A percentile compares a stretch with the other conserved stretches of the same genome.
phyloP scores from a whole-genome alignment of 2,329 filamentous ascomycete species.

The Aureobasidium sp. region DNA sequence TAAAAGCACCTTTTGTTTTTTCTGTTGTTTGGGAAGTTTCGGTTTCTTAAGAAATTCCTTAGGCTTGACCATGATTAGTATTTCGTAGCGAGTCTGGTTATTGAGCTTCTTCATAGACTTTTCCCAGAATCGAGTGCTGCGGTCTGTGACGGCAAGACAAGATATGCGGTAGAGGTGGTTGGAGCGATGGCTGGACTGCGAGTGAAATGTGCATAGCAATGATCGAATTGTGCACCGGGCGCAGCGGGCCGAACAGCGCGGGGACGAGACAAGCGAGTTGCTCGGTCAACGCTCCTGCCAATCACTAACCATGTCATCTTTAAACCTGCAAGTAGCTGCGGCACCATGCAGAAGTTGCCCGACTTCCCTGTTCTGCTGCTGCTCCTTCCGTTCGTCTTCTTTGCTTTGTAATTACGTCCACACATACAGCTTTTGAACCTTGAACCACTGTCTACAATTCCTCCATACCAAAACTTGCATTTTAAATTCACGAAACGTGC shows the following conservation, averaged over 20 bases:
- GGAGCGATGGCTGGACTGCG: not conserved
- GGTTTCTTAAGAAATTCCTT: constrained; percentile 15
- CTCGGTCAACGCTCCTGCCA: constrained; percentile 10
- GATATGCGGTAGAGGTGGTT: not conserved
- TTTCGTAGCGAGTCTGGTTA: not conserved
- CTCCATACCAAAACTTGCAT: not conserved
- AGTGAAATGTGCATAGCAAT: not conserved
- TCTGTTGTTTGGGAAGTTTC: constrained; percentile 13
- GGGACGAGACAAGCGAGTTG: not conserved
- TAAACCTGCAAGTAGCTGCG: constrained; percentile 1
- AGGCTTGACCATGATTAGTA: constrained; percentile 6
- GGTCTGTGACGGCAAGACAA: not conserved
- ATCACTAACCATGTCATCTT: constrained; percentile 5
- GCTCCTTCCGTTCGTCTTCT: not conserved
- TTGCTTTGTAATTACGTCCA: constrained; percentile 1
- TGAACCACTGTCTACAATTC: not conserved
- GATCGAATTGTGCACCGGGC: constrained; percentile 1
- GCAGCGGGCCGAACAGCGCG: not conserved
- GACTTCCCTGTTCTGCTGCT: constrained; percentile 1
- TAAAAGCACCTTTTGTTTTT: constrained; percentile 11
- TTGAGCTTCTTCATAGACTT: not conserved
- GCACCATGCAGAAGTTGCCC: constrained; percentile 10
- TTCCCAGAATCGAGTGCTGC: not conserved
- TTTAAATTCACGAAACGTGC: not conserved
- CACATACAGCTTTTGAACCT: not conserved